Percentiles rank a stretch among this genome's conserved stretches.
phyloP scores from a whole-genome alignment of 2,329 filamentous ascomycete genomes.

The Fusarium scirpi region DNA sequence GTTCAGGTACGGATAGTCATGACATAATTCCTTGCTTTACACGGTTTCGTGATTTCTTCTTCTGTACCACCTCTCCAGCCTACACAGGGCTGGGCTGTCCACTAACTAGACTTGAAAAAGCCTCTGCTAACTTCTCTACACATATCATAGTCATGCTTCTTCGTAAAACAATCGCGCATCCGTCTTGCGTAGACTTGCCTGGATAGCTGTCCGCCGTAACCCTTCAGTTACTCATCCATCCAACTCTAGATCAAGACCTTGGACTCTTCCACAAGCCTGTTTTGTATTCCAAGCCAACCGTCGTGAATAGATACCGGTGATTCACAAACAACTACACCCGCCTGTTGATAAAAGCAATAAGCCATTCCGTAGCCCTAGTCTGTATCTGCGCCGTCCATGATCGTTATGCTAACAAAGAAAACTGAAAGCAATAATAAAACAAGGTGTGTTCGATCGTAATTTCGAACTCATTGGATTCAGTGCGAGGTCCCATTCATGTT shows the following conservation, averaged over 20 bases:
- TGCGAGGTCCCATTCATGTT: slow-evolving; percentile 34
- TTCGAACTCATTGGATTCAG: slow-evolving; percentile 15
- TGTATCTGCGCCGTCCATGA: slow-evolving; percentile 46
- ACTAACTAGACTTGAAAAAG: slow-evolving; percentile 14
- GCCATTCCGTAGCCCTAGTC: slow-evolving; percentile 32
- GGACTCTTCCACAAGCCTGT: slow-evolving; percentile 21
- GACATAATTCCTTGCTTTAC: slow-evolving; percentile 7
- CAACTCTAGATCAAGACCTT: slow-evolving; percentile 19
- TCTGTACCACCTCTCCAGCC: slow-evolving; percentile 21
- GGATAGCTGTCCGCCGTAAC: slow-evolving; percentile 1
- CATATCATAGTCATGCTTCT: slow-evolving; percentile 27
- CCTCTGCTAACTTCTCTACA: slow-evolving; percentile 19
- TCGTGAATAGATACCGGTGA: slow-evolving; percentile 20
- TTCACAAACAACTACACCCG: slow-evolving; percentile 22
- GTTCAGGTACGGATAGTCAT: neutral
- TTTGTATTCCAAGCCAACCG: slow-evolving; percentile 41
- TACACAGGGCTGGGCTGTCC: slow-evolving; percentile 1
- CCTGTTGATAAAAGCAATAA: slow-evolving; percentile 39
- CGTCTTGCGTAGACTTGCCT: slow-evolving; percentile 8
- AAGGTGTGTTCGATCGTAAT: slow-evolving; percentile 22
- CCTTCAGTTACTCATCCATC: slow-evolving; percentile 42
- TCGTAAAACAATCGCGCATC: slow-evolving; percentile 24
- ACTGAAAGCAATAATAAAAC: slow-evolving; percentile 42
- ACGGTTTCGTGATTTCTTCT: slow-evolving; percentile 29
- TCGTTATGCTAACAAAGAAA: slow-evolving; percentile 47